Evolutionary conservation across 306 rosid genomes (phyloP).

Genomic region (Cucumis cinereus): DNA sequence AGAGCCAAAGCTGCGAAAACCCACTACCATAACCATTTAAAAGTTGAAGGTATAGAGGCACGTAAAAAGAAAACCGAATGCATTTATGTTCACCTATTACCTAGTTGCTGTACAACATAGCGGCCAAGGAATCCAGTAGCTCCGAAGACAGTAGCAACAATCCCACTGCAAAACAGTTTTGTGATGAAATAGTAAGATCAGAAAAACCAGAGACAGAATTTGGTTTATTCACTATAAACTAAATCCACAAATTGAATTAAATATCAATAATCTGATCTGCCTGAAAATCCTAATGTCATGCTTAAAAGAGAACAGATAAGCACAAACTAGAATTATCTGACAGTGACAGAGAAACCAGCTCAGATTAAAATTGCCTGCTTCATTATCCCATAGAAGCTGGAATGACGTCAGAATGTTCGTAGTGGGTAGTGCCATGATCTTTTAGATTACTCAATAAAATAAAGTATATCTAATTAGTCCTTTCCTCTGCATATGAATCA

Average conservation of each 20-base stretch:
- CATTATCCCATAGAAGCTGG: not conserved
- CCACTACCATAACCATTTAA: not conserved
- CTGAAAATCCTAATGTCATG: not conserved
- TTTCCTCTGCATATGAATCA: not conserved
- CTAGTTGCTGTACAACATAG: slow-evolving; percentile 93
- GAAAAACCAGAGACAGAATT: not conserved
- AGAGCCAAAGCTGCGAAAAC: not conserved
- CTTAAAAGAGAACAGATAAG: not conserved
- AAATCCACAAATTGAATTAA: not conserved
- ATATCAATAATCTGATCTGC: not conserved
- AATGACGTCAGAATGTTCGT: not conserved
- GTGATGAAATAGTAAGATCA: not conserved
- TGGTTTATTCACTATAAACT: not conserved
- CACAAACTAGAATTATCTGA: not conserved
- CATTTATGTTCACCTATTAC: slow-evolving; percentile 26
- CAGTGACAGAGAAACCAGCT: not conserved
- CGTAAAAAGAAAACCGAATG: not conserved
- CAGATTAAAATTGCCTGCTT: not conserved
- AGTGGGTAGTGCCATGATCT: not conserved
- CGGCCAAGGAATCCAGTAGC: slow-evolving; percentile 99
- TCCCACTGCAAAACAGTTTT: slow-evolving; percentile 50
- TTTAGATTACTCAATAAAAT: not conserved
- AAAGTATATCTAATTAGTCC: not conserved
- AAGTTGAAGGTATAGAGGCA: not conserved
- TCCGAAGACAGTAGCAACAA: slow-evolving; percentile 90